Evolutionary conservation across 2,329 filamentous ascomycete species (phyloP).

Genomic region (Lojkania enalia): DNA sequence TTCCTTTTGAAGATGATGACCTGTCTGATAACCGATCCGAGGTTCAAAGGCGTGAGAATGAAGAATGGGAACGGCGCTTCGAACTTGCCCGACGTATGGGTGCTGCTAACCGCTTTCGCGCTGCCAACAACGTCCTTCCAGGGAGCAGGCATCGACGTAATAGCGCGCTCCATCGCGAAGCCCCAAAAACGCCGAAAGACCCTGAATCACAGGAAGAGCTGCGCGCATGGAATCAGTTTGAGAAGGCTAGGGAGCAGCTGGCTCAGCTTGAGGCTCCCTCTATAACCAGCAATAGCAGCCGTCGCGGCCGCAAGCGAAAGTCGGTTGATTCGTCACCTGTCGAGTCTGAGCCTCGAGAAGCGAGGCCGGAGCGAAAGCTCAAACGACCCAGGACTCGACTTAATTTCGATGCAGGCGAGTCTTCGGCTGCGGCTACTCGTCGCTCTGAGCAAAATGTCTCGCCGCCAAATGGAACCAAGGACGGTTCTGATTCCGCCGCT

Average conservation of each 20-base stretch:
- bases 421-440: constrained; percentile 31
- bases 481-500: constrained; percentile 35
- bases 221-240: constrained; percentile 86
- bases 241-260: constrained; percentile 73
- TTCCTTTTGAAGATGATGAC: constrained; percentile 78
- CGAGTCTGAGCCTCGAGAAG: constrained; percentile 58
- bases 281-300: constrained; percentile 22
- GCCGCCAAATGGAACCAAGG: constrained; percentile 25
- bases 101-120: constrained; percentile 70
- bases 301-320: background rate
- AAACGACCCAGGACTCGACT: constrained; percentile 84
- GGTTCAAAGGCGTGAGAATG: constrained; percentile 60
- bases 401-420: constrained; percentile 57
- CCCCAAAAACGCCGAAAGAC: constrained; percentile 54
- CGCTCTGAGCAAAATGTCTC: constrained; percentile 34
- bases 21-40: constrained; percentile 60
- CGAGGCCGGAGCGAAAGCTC: constrained; percentile 69
- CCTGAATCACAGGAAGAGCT: constrained; percentile 79
- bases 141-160: constrained; percentile 47
- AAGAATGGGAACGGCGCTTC: constrained; percentile 82
- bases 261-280: constrained; percentile 26
- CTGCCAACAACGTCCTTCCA: constrained; percentile 57
- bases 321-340: background rate
- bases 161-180: constrained; percentile 35
- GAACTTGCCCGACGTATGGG: constrained; percentile 80